These are phyloP conservation scores for Setomelanomma holmii DNA, from an alignment of 2,329 filamentous ascomycete genomes.

Conservation along the genomic window DNA sequence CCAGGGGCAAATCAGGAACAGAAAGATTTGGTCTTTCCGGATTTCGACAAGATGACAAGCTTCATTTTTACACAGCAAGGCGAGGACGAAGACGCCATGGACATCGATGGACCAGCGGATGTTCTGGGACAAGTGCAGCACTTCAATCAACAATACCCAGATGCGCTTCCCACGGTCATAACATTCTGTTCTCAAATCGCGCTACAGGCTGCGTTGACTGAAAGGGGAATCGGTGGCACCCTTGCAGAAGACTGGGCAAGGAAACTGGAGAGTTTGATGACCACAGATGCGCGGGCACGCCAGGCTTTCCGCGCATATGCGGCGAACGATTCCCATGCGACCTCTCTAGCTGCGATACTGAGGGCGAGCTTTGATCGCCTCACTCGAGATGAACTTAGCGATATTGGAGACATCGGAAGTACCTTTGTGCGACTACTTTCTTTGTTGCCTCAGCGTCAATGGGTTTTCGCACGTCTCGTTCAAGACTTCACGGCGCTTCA, in stretches of 20 bases:
- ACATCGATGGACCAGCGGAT: conserved; percentile 35
- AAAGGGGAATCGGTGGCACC: conserved; percentile 55
- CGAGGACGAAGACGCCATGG: conserved; percentile 45
- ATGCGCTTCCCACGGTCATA: conserved; percentile 72
- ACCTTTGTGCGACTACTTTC: conserved; percentile 64
- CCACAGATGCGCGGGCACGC: conserved; percentile 72
- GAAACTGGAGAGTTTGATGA: conserved; percentile 74
- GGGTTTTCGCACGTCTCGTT: conserved; percentile 38
- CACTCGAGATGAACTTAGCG: conserved; percentile 47
- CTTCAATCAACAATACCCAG: conserved; percentile 45
- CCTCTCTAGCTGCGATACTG: conserved; percentile 52
- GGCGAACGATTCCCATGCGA: conserved; percentile 39
- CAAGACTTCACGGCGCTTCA: conserved; percentile 59
- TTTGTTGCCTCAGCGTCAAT: conserved; percentile 59
- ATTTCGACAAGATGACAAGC: conserved; percentile 53
- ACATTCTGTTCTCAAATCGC: conserved; percentile 71
- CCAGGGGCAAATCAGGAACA: conserved; percentile 31
- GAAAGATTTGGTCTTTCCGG: conserved; percentile 44
- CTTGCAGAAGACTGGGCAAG: conserved; percentile 85
- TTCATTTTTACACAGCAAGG: conserved; percentile 53
- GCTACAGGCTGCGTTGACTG: conserved; percentile 62
- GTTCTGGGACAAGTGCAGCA: conserved; percentile 34
- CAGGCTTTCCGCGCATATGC: conserved; percentile 63
- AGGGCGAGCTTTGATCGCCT: conserved; percentile 55
- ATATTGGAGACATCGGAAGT: conserved; percentile 54